Evolutionary conservation across 2,329 filamentous ascomycete species (phyloP).

Genomic region (Calonectria fujianensis): DNA sequence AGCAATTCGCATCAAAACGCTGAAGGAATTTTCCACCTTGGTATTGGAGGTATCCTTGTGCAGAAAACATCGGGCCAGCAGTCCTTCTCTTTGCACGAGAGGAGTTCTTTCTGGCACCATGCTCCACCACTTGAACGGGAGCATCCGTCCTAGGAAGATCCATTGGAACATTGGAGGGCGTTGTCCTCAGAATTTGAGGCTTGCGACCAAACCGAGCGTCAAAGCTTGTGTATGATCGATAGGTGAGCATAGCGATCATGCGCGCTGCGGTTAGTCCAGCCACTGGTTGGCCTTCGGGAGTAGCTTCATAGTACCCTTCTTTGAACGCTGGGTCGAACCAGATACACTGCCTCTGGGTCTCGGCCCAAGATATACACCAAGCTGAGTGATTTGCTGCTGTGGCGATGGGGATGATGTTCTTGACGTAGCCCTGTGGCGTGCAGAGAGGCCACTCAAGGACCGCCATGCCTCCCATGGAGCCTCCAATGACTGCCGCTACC

Average conservation of each 20-base stretch:
- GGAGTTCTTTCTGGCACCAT: neutral
- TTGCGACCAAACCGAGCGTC: slow-evolving; percentile 33
- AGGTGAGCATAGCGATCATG: slow-evolving; percentile 33
- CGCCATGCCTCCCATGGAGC: slow-evolving; percentile 36
- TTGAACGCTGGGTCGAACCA: slow-evolving; percentile 26
- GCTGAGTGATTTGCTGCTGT: slow-evolving; percentile 28
- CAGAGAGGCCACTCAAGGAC: slow-evolving; percentile 29
- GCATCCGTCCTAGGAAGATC: neutral
- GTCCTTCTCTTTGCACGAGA: neutral
- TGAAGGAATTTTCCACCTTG: slow-evolving; percentile 34
- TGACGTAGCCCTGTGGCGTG: slow-evolving; percentile 9
- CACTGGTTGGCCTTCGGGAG: neutral
- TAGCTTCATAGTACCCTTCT: slow-evolving; percentile 31
- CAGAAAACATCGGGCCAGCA: slow-evolving; percentile 14
- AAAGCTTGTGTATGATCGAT: slow-evolving; percentile 29
- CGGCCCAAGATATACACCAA: slow-evolving; percentile 36
- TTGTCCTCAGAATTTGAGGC: neutral
- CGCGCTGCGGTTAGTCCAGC: slow-evolving; percentile 29
- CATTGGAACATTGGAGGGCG: neutral
- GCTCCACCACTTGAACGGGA: neutral
- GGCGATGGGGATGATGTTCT: slow-evolving; percentile 31
- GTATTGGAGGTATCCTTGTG: slow-evolving; percentile 35
- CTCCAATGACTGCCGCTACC: slow-evolving; percentile 30
- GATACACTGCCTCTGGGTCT: slow-evolving; percentile 30
- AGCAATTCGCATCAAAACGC: slow-evolving; percentile 37